Evolutionary conservation across 164 flowering plant species (phyloP), one percentile per base, ranked within the genome.

Genomic region (Macadamia tetraphylla): DNA sequence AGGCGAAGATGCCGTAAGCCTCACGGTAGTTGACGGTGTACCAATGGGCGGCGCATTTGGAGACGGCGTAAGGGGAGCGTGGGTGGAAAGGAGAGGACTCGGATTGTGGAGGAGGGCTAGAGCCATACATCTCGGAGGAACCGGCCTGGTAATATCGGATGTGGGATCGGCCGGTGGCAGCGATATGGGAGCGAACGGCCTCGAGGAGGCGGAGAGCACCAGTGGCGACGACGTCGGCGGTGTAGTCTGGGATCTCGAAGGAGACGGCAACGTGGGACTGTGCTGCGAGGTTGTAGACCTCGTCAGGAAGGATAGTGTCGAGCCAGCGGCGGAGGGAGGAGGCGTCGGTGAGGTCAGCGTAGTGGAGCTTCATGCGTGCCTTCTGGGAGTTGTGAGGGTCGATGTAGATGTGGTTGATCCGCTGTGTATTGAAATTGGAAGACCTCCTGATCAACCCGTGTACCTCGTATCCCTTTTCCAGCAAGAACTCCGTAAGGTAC

Each of bases 1-100:
- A 89, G 29, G 98, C 96, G 61, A 70, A 93, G 9, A 93, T 48
- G n/a, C 91, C 94, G 63, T 90, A 94, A 0, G 98, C 97, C 67
- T 94, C 97, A 7, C 98, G 82, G 75, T 94, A 94, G 60, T 94
- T 91, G 17, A 91, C 96, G 6, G 98, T 91, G 76, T 87, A 94
- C 98, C 98, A 94, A 77, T 94, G 98, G 30, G 98, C 98, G 17
- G 98, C 98, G 73, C 83, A 79, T 60, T 94, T 92, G 17, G 97
- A 78, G 1, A 78, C 98, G 6, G 98, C 98, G 79, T 94, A 91
- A 11, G 97, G 97, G 6, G 97, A 91, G 46, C 98, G 81, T 14
- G 98, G 98, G 69, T 94, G 98, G 71, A 93, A 91, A 2, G 95
- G 97, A 3, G 97, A 51, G 6, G 85, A 60, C 56, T 94, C 98